phyloP scores from a whole-genome alignment of 2,329 filamentous ascomycete genomes.

The Fusarium oxysporum region DNA sequence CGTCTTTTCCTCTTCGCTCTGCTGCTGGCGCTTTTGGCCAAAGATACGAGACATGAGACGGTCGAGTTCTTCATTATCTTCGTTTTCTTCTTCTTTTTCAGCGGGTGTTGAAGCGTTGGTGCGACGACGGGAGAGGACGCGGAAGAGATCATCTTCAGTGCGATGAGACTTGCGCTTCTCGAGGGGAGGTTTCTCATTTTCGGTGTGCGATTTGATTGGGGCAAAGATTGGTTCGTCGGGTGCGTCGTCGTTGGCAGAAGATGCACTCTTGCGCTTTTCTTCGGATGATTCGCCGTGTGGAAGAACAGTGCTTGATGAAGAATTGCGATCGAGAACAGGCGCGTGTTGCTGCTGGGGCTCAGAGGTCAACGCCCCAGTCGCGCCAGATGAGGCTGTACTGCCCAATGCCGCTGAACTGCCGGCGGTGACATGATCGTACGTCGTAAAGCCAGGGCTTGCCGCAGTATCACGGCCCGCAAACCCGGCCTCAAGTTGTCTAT shows the following conservation, averaged over 20 bases:
- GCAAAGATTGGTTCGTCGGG: slow-evolving; percentile 40
- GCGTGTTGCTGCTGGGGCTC: background rate
- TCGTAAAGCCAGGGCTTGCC: background rate
- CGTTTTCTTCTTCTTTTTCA: slow-evolving; percentile 52
- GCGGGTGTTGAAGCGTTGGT: slow-evolving; percentile 50
- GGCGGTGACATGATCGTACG: slow-evolving; percentile 6
- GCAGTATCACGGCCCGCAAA: slow-evolving; percentile 11
- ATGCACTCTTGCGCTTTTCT: background rate
- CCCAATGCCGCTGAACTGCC: slow-evolving; percentile 1
- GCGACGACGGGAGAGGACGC: slow-evolving; percentile 60
- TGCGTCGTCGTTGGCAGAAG: background rate
- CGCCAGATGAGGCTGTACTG: background rate
- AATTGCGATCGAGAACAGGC: background rate
- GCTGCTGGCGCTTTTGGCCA: slow-evolving; percentile 70
- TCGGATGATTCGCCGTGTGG: background rate
- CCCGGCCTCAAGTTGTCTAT: slow-evolving; percentile 28
- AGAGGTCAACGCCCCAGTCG: slow-evolving; percentile 2
- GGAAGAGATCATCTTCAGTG: slow-evolving; percentile 65
- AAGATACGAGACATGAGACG: slow-evolving; percentile 78
- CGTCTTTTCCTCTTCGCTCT: slow-evolving; percentile 77
- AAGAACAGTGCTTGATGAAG: slow-evolving; percentile 27
- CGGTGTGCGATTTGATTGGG: slow-evolving; percentile 43
- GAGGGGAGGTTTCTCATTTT: slow-evolving; percentile 30
- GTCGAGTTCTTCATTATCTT: slow-evolving; percentile 64
- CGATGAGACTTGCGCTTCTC: slow-evolving; percentile 43